Evolutionary conservation across 768 basidiomycete species (phyloP).

Genomic region (Podaxis sp.): DNA sequence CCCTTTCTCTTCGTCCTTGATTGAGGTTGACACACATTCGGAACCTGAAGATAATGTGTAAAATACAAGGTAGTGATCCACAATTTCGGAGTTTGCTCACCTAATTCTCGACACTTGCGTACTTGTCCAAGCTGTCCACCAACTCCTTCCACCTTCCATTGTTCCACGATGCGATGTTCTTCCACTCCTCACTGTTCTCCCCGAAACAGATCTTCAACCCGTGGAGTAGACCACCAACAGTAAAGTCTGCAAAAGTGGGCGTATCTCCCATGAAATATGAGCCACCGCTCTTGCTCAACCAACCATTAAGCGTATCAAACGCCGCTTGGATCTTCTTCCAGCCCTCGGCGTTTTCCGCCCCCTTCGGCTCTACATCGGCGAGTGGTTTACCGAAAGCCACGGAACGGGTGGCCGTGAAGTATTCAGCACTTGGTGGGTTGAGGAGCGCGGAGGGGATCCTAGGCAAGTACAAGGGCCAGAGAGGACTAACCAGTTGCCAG

Average conservation of each 20-base stretch:
- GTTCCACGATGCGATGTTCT: constrained; percentile 36
- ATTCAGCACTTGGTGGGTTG: constrained; percentile 23
- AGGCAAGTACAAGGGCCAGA: constrained; percentile 15
- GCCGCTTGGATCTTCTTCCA: constrained; percentile 38
- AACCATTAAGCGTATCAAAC: constrained; percentile 28
- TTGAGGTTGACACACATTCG: not conserved
- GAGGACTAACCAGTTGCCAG: constrained; percentile 16
- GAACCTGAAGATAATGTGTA: not conserved
- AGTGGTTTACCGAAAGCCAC: constrained; percentile 31
- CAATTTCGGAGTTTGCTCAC: not conserved
- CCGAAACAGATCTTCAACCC: constrained; percentile 34
- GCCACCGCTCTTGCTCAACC: constrained; percentile 29
- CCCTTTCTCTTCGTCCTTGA: too few relatives aligned
- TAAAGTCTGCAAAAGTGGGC: constrained; percentile 41
- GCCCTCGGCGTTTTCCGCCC: constrained; percentile 29
- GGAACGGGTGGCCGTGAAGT: constrained; percentile 38
- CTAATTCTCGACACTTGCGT: constrained; percentile 10
- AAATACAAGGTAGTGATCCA: not conserved
- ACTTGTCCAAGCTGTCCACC: constrained; percentile 15
- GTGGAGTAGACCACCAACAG: constrained; percentile 29
- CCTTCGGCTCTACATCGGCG: constrained; percentile 34
- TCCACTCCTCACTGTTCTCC: constrained; percentile 42
- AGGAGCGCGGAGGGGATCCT: constrained; percentile 16
- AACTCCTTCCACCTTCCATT: constrained; percentile 37
- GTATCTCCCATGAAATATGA: constrained; percentile 38